A percentile compares a stretch with the other conserved stretches of the same genome.
These are phyloP conservation scores for Calonectria honghensis DNA, from an alignment of 2,329 filamentous ascomycete species.

Conservation along the genomic window DNA sequence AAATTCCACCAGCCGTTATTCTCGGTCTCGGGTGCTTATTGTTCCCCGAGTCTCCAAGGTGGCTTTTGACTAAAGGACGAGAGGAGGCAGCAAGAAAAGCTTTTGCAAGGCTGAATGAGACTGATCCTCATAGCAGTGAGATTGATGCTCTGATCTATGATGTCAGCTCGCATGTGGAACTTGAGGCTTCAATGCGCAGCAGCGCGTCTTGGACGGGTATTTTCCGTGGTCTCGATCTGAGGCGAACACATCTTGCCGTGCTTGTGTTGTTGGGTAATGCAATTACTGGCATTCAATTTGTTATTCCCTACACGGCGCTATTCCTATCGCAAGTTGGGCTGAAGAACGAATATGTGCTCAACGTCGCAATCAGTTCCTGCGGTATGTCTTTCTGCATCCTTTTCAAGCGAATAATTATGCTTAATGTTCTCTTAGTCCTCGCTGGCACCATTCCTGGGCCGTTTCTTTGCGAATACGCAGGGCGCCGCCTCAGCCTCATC, in stretches of 20 bases:
- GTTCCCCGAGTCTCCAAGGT: constrained; percentile 32
- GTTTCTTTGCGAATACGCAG: constrained; percentile 22
- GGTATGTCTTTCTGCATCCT: neutral
- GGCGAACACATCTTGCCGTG: constrained; percentile 19
- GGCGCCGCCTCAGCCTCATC: constrained; percentile 2
- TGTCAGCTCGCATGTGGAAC: constrained; percentile 4
- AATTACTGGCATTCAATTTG: constrained; percentile 23
- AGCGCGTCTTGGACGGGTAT: neutral
- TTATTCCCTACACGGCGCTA: constrained; percentile 28
- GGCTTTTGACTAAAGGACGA: constrained; percentile 12
- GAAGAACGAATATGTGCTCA: constrained; percentile 13
- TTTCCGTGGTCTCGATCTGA: neutral
- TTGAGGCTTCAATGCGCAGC: neutral
- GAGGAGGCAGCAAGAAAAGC: constrained; percentile 3
- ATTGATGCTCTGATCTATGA: neutral
- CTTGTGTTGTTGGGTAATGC: constrained; percentile 12
- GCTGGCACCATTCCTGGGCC: constrained; percentile 24
- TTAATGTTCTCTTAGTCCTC: neutral
- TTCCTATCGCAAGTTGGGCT: constrained; percentile 23
- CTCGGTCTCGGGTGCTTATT: neutral
- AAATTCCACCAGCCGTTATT: neutral
- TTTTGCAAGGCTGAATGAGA: constrained; percentile 12
- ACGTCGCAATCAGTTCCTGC: constrained; percentile 28
- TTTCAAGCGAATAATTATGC: neutral
- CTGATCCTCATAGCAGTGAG: neutral